Base-by-base conservation (phyloP, 495 filamentous ascomycete species). In the Hypomontagnella submonticulosa region DNA sequence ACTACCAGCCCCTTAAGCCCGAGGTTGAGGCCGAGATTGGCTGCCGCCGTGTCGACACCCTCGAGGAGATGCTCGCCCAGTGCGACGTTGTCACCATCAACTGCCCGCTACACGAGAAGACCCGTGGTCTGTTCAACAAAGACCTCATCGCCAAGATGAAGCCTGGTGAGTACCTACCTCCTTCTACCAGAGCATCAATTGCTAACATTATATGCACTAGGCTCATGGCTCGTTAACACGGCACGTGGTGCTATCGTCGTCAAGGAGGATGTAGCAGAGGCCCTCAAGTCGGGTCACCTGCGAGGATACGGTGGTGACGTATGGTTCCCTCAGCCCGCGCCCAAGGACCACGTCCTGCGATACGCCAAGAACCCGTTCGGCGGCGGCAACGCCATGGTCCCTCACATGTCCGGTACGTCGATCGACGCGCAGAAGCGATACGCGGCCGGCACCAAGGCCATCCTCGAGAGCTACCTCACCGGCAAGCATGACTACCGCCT, bases 141-240 rank as follows among this genome's bases (percentile, higher is more conserved):
- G 92, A 97, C n/a, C 85, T 99, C 63, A 96, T 99, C 72, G 85
- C 89, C 71, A 97, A 97, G 91, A 99, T 99, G 95, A 99, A 99
- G 92, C 88, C 88, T 74, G 93, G 90, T 87, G 77, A 73, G 83
- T 69, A 23, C 10, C 23, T 19, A 8, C n/a, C 46, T 15, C 32
- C 51, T 49, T 8, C 57, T 16, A 4, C 15, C 32, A 36, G 23
- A 42, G 13, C 18, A 9, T 27, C 6, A 6, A 27, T 27, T 3
- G 23, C 23, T 27, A 6, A 27, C 23, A 2, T 27, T 2, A 27
- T 6, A 27, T 6, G 3, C 6, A 27, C 23, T 57, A 90, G 89
- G 91, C 67, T 89, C 91, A 43, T 98, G 93, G 93, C 89, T 99
- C 73, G 82, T 99, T 81, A 99, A 99, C 88, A 99, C 95, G 20